phyloP scores from a whole-genome alignment of 768 basidiomycete genomes.

The Boletus tomentosulus region DNA sequence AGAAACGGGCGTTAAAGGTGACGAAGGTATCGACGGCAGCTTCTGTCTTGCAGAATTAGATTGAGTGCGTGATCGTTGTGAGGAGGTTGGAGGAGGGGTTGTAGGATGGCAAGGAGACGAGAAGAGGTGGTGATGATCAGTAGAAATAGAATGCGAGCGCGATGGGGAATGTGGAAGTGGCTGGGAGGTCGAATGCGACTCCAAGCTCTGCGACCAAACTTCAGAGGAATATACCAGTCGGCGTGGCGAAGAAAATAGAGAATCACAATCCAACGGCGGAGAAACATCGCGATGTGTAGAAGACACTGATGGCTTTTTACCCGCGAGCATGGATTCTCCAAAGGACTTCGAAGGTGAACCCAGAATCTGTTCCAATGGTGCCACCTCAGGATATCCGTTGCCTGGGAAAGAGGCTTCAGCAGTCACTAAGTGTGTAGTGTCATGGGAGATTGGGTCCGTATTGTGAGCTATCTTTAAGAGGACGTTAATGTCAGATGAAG shows the following conservation, averaged over 20 bases:
- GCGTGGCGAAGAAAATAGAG: slow-evolving; percentile 21
- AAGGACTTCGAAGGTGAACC: neutral
- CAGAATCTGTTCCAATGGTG: neutral
- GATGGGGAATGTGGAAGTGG: slow-evolving; percentile 1
- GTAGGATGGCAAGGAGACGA: slow-evolving; percentile 13
- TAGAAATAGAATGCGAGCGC: slow-evolving; percentile 13
- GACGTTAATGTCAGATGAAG: slow-evolving; percentile 8
- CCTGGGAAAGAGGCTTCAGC: neutral
- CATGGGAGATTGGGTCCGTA: neutral
- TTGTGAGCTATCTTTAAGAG: slow-evolving; percentile 19
- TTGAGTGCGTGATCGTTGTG: slow-evolving; percentile 4
- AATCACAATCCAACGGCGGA: slow-evolving; percentile 9
- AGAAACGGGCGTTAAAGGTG: slow-evolving; percentile 23
- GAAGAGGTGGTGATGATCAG: slow-evolving; percentile 10
- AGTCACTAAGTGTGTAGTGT: neutral
- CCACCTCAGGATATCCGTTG: neutral
- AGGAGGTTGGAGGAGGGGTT: slow-evolving; percentile 17
- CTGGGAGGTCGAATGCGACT: slow-evolving; percentile 1
- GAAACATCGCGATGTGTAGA: neutral
- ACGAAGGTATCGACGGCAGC: neutral
- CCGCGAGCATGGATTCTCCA: neutral
- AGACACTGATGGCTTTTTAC: neutral
- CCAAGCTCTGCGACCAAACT: neutral
- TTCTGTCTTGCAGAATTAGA: neutral
- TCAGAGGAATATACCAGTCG: neutral